Evolutionary conservation across 768 basidiomycete species (phyloP).

Genomic region (Plicaturopsis crispa): DNA sequence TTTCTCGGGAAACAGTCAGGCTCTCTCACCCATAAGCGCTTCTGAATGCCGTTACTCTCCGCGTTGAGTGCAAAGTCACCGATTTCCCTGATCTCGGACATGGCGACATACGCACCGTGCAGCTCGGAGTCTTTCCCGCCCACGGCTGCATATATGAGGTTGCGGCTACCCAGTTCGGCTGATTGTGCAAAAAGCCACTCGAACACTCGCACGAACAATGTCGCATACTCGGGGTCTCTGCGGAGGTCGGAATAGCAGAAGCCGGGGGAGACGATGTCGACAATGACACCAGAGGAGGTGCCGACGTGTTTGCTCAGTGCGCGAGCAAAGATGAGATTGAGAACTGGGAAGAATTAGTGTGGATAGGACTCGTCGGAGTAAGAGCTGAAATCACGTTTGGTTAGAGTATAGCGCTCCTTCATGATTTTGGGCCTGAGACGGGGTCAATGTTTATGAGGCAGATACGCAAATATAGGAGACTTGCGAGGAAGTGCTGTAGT

Average conservation of each 20-base stretch:
- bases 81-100: no score
- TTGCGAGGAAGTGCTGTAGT: constrained; percentile 10
- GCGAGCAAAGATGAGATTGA: constrained; percentile 23
- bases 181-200: constrained; percentile 14
- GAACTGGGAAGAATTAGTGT: constrained; percentile 13
- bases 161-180: constrained; percentile 24
- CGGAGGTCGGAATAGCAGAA: constrained; percentile 20
- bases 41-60: no score
- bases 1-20: no score
- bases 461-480: background rate
- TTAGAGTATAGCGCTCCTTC: constrained; percentile 12
- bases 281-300: constrained; percentile 15
- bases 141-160: constrained; percentile 23
- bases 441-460: no score
- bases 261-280: constrained; percentile 20
- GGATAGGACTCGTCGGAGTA: no score
- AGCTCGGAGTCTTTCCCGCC: constrained; percentile 22
- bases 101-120: no score
- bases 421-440: constrained; percentile 12
- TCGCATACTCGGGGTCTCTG: no score
- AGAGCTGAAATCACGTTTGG: constrained; percentile 21
- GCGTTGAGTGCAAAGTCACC: no score
- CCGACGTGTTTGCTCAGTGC: constrained; percentile 16
- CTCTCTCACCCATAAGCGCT: no score
- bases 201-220: no score